Evolutionary conservation across 805 yeast genomes (phyloP).

Genomic region (Candida argentea): DNA sequence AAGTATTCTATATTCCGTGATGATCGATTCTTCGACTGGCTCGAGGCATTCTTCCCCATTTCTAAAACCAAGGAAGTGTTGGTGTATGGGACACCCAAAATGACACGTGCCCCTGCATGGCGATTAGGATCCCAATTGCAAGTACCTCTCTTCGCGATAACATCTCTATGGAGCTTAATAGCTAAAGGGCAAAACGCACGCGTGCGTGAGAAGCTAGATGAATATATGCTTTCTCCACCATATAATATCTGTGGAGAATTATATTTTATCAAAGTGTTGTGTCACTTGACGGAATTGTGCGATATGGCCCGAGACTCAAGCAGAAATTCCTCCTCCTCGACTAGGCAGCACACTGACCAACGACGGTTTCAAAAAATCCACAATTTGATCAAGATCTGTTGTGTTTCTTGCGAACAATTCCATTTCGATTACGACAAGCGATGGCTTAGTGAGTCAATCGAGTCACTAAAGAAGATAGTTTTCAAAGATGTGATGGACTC

Average conservation of each 20-base stretch:
- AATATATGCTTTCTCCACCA: constrained; percentile 33
- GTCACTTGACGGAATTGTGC: constrained; percentile 18
- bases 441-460: constrained; percentile 5
- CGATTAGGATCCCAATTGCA: constrained; percentile 29
- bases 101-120: constrained; percentile 25
- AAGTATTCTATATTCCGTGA: constrained; percentile 9
- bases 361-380: not conserved
- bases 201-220: constrained; percentile 25
- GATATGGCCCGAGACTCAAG: constrained; percentile 12
- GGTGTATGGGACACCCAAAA: constrained; percentile 1
- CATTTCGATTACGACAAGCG: constrained; percentile 17
- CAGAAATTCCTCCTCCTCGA: constrained; percentile 3
- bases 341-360: not conserved
- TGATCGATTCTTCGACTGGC: constrained; percentile 28
- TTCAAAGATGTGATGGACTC: not conserved
- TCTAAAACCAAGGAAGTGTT: constrained; percentile 6
- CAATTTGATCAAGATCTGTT: constrained; percentile 2
- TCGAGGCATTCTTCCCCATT: constrained; percentile 17
- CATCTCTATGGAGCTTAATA: constrained; percentile 34
- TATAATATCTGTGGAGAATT: constrained; percentile 31
- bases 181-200: constrained; percentile 22
- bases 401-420: constrained; percentile 12
- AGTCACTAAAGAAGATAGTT: no score
- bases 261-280: constrained; percentile 23
- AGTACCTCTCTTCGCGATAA: constrained; percentile 31